Evolutionary conservation across 2,329 filamentous ascomycete genomes (phyloP).

Genomic region (Fusarium redolens): DNA sequence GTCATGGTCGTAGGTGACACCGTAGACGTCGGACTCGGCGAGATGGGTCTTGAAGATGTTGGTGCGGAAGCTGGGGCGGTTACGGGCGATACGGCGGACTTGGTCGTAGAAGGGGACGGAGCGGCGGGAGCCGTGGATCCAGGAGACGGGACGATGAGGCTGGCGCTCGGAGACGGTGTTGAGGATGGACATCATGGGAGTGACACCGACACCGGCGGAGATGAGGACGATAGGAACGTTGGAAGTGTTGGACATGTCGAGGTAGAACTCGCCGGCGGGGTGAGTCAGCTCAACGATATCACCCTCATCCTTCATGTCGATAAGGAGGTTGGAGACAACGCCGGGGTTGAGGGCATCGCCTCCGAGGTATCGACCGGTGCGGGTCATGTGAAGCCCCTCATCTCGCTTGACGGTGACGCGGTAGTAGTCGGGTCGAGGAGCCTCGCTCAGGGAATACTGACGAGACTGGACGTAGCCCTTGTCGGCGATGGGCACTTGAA

Average conservation of each 20-base stretch:
- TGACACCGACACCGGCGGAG: slow-evolving; percentile 70
- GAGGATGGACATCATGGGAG: slow-evolving; percentile 70
- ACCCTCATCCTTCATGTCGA: slow-evolving; percentile 70
- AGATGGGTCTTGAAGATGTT: slow-evolving; percentile 64
- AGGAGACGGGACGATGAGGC: slow-evolving; percentile 63
- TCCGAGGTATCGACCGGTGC: slow-evolving; percentile 36
- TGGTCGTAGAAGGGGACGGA: slow-evolving; percentile 66
- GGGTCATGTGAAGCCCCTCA: slow-evolving; percentile 58
- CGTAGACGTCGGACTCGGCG: slow-evolving; percentile 57
- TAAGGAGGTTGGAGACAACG: slow-evolving; percentile 76
- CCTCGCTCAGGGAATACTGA: slow-evolving; percentile 79
- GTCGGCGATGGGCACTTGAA: slow-evolving; percentile 67
- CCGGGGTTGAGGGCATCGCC: slow-evolving; percentile 63
- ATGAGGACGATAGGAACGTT: slow-evolving; percentile 66
- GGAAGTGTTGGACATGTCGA: slow-evolving; percentile 56
- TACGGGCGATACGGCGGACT: slow-evolving; percentile 57
- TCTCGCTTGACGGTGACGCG: slow-evolving; percentile 79
- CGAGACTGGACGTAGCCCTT: slow-evolving; percentile 71
- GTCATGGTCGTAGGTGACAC: slow-evolving; percentile 58
- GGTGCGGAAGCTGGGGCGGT: slow-evolving; percentile 51
- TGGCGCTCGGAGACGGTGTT: slow-evolving; percentile 62
- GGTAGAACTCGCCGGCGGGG: slow-evolving; percentile 71
- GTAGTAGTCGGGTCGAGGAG: slow-evolving; percentile 70
- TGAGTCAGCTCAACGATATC: slow-evolving; percentile 74
- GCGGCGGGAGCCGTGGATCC: slow-evolving; percentile 68